Percentiles rank a stretch among this genome's conserved stretches.
Conservation (phyloP, 179 eudicot genomes). For the Beta corolliflora region DNA sequence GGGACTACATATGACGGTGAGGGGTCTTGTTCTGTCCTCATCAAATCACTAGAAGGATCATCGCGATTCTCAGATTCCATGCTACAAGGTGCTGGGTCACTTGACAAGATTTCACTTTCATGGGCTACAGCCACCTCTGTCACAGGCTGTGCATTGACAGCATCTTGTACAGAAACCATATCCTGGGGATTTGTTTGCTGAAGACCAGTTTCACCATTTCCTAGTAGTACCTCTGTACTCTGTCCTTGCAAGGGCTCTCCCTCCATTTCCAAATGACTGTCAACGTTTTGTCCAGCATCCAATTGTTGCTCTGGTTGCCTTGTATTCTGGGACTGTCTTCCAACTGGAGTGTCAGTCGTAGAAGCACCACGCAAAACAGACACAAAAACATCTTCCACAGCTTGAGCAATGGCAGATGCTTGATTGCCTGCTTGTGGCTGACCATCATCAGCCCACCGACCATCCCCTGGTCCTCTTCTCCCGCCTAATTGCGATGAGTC, state of each 20-base stretch:
- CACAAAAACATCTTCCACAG: conserved; percentile 83
- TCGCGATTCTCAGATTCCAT: conserved; percentile 65
- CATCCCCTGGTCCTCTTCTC: conserved; percentile 95
- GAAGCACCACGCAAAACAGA: conserved; percentile 55
- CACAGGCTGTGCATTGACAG: conserved; percentile 29
- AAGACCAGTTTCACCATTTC: conserved; percentile 39
- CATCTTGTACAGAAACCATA: conserved; percentile 36
- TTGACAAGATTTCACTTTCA: conserved; percentile 38
- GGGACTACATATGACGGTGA: conserved; percentile 26
- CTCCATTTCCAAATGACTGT: conserved; percentile 38
- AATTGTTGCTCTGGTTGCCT: conserved; percentile 44
- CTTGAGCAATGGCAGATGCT: conserved; percentile 83
- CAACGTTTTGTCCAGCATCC: conserved; percentile 34
- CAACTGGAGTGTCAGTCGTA: conserved; percentile 42
- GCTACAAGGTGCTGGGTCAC: conserved; percentile 35
- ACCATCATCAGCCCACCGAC: conserved; percentile 99
- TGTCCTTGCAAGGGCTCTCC: conserved; percentile 41
- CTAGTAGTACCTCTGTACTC: conserved; percentile 40
- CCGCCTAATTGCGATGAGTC: conserved; percentile 73
- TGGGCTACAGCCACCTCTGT: conserved; percentile 35
- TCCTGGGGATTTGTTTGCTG: conserved; percentile 35
- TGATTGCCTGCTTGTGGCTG: conserved; percentile 93
- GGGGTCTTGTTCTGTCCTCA: conserved; percentile 33
- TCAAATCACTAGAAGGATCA: conserved; percentile 39
- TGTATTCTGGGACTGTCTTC: conserved; percentile 46